Conservation (phyloP, 2,329 filamentous ascomycete species). For the Epichloe festucae region DNA sequence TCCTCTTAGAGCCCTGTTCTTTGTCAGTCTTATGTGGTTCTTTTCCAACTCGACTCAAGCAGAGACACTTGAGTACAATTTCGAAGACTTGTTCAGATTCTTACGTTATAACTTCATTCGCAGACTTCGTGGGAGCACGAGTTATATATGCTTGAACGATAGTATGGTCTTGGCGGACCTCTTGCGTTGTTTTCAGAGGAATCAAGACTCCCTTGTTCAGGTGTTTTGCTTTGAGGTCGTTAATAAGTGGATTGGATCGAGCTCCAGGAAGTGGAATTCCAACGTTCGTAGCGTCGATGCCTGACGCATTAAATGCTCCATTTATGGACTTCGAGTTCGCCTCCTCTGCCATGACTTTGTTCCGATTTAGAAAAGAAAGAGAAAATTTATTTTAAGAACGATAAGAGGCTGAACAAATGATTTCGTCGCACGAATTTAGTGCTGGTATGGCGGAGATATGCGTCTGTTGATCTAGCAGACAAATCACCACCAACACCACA, state of each 20-base stretch:
- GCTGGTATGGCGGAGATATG: background rate
- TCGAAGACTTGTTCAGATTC: conserved; percentile 14
- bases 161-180: conserved; percentile 45
- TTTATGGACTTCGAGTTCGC: background rate
- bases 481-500: too few relatives aligned
- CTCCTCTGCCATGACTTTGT: conserved; percentile 3
- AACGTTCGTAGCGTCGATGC: background rate
- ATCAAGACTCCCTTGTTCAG: conserved; percentile 38
- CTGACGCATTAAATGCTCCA: background rate
- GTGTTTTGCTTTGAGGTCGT: conserved; percentile 22
- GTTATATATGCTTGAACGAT: conserved; percentile 56
- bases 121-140: conserved; percentile 56
- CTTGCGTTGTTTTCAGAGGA: conserved; percentile 51
- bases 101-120: conserved; percentile 61
- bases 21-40: conserved; percentile 7
- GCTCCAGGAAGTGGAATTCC: conserved; percentile 7
- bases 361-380: background rate
- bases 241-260: conserved; percentile 24
- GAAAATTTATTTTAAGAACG: background rate
- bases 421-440: background rate
- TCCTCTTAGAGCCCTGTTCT: conserved; percentile 37
- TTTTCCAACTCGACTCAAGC: background rate
- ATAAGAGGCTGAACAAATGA: background rate
- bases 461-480: background rate
- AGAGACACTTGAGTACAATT: background rate